Conservation (phyloP, 2,329 filamentous ascomycete genomes). For the Chaetomiaceae sp. region DNA sequence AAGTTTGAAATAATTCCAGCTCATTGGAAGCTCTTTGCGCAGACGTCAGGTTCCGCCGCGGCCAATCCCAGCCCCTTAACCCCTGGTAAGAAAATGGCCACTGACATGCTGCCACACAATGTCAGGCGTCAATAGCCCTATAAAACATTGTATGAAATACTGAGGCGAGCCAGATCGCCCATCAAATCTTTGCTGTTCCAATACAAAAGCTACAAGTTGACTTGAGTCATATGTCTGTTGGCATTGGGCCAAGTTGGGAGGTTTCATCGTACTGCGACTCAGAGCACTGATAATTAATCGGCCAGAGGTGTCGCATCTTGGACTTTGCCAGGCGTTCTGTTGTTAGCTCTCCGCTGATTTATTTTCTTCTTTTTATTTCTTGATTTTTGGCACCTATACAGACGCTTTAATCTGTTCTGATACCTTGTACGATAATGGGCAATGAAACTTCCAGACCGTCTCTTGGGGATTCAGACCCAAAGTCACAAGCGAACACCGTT, state of each 20-base stretch:
- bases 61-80: conserved; percentile 5
- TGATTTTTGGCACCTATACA: no score
- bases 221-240: neutral
- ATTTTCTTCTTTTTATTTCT: no score
- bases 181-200: conserved; percentile 1
- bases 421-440: neutral
- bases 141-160: no score
- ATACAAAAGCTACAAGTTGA: conserved; percentile 1
- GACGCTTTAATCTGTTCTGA: no score
- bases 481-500: neutral
- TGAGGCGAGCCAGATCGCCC: neutral
- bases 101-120: conserved; percentile 9
- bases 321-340: no score
- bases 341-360: no score
- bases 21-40: no score
- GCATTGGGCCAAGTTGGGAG: neutral
- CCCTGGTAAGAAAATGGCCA: neutral
- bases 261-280: no score
- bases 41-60: no score
- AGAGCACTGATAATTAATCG: no score
- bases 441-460: neutral
- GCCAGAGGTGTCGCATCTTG: no score
- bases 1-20: no score
- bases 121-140: neutral
- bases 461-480: neutral